Percentiles rank a stretch among this genome's conserved stretches.
Conservation (phyloP, 2,329 filamentous ascomycete species). For the Colletotrichum abscissum region DNA sequence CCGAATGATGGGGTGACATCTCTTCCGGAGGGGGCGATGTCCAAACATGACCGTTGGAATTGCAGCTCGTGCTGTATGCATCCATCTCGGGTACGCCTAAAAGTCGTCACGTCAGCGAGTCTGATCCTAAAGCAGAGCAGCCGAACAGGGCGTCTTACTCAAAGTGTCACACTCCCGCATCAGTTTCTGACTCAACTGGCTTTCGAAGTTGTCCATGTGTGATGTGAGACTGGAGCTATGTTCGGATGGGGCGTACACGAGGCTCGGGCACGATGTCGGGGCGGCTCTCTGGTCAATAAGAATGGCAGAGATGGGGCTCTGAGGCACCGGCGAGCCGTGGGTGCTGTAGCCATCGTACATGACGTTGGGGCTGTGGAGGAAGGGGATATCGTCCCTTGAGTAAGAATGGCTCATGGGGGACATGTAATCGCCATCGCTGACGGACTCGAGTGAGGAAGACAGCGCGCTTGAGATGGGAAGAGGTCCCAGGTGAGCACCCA, state of each 20-base stretch:
- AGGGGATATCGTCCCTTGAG: conserved; percentile 63
- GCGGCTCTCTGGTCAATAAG: conserved; percentile 67
- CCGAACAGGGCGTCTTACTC: conserved; percentile 54
- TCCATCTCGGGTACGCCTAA: conserved; percentile 65
- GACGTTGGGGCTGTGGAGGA: conserved; percentile 61
- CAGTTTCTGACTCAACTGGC: conserved; percentile 63
- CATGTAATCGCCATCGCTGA: conserved; percentile 72
- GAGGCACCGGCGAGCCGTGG: conserved; percentile 64
- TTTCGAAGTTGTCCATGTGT: conserved; percentile 69
- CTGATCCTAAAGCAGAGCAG: conserved; percentile 32
- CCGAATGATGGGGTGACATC: conserved; percentile 54
- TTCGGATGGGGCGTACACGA: conserved; percentile 71
- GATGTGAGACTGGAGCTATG: conserved; percentile 70
- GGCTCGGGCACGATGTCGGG: conserved; percentile 70
- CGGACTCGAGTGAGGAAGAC: conserved; percentile 67
- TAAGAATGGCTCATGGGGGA: conserved; percentile 69
- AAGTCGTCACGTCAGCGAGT: conserved; percentile 41
- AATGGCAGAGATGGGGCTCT: conserved; percentile 66
- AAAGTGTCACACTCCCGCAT: conserved; percentile 66
- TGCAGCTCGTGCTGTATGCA: conserved; percentile 61
- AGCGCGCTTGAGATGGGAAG: conserved; percentile 61
- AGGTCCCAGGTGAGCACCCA: conserved; percentile 49
- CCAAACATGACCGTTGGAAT: conserved; percentile 61
- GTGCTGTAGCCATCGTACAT: conserved; percentile 68
- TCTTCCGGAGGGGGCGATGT: conserved; percentile 58